Conservation (phyloP, 2,329 filamentous ascomycete genomes). For the Pyricularia sp. region DNA sequence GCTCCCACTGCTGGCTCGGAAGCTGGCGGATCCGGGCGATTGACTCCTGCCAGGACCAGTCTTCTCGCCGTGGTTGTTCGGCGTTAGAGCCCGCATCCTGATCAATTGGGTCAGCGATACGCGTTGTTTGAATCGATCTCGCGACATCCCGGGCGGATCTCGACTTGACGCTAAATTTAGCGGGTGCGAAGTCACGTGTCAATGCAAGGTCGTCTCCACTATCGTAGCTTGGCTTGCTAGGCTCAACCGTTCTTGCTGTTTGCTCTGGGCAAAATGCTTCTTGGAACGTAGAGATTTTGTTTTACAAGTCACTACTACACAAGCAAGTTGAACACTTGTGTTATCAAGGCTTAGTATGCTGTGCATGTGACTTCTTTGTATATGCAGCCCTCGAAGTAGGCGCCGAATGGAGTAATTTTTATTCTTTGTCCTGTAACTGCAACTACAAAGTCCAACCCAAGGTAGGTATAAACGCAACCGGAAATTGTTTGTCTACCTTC, state of each 20-base stretch:
- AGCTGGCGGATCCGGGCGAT: constrained; percentile 7
- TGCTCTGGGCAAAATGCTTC: background rate
- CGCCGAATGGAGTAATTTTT: background rate
- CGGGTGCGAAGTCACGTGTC: background rate
- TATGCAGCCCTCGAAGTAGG: background rate
- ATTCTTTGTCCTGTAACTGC: background rate
- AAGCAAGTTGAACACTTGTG: background rate
- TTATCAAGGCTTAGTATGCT: background rate
- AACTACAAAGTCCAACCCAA: background rate
- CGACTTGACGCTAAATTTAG: background rate
- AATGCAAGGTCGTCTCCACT: background rate
- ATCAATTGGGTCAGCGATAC: background rate
- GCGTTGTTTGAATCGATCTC: background rate
- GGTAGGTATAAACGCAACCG: background rate
- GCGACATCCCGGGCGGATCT: constrained; percentile 1
- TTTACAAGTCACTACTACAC: background rate
- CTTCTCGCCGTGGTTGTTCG: background rate
- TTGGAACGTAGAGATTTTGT: background rate
- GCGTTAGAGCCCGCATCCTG: constrained; percentile 1
- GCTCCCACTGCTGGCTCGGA: constrained; percentile 15
- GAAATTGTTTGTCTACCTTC: too few relatives aligned
- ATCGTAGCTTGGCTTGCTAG: background rate
- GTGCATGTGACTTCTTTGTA: background rate
- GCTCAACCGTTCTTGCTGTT: background rate
- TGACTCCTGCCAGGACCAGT: background rate